These are phyloP conservation scores for Linum lewisii DNA, from an alignment of 345 rosid genomes.

Conservation along the genomic window DNA sequence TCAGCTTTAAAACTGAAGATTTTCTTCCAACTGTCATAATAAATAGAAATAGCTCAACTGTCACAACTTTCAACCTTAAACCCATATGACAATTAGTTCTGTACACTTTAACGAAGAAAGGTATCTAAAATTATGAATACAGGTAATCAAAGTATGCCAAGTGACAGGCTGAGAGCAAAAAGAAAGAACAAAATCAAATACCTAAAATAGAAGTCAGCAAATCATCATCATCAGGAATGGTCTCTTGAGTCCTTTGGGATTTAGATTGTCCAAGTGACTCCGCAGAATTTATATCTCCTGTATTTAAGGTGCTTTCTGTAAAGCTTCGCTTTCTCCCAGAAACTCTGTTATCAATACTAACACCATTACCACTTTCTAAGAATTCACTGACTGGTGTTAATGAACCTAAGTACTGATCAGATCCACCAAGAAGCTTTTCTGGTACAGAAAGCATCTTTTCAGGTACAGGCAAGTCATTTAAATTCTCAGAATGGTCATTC, in stretches of 20 bases:
- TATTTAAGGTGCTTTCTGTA: conserved; percentile 61
- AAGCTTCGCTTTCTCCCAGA: conserved; percentile 69
- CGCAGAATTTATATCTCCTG: conserved; percentile 51
- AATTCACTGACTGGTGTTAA: conserved; percentile 56
- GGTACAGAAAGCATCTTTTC: conserved; percentile 67
- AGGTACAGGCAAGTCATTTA: conserved; percentile 55
- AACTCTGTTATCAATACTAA: conserved; percentile 31
- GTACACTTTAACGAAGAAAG: background rate
- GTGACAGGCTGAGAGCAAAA: background rate
- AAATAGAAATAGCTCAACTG: conserved; percentile 2
- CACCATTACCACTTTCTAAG: conserved; percentile 27
- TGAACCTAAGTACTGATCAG: conserved; percentile 38
- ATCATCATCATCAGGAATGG: conserved; percentile 92
- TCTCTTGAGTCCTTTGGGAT: conserved; percentile 49
- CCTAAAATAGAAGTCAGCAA: conserved; percentile 92
- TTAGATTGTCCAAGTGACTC: conserved; percentile 54
- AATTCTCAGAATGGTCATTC: conserved; percentile 31
- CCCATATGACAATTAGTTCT: background rate
- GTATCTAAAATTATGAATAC: background rate
- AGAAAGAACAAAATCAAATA: conserved; percentile 16
- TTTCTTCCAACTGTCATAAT: conserved; percentile 63
- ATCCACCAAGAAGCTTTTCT: conserved; percentile 32
- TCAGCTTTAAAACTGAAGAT: conserved; percentile 72
- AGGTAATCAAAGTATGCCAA: background rate
- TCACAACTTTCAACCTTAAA: background rate